A percentile compares a stretch with the other conserved stretches of the same genome.
Evolutionary conservation across 2,329 filamentous ascomycete species (phyloP).

Genomic region (Simplicillium aogashimaense): DNA sequence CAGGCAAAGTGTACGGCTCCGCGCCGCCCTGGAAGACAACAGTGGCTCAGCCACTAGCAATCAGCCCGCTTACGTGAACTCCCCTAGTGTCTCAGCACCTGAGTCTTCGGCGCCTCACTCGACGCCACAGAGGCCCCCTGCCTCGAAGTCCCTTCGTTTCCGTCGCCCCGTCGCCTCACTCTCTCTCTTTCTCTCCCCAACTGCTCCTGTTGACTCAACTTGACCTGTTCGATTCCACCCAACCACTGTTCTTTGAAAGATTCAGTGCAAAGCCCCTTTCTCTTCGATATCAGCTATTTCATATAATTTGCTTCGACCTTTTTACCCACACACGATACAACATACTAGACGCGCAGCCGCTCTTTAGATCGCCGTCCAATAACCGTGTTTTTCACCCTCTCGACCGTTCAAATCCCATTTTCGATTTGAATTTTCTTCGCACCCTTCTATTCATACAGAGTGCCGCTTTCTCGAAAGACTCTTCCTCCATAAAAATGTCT

Average conservation of each 20-base stretch:
- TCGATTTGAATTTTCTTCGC: conserved; percentile 5
- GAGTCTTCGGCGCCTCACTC: background rate
- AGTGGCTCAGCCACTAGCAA: too few species aligned
- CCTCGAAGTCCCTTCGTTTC: too few species aligned
- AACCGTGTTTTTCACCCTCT: background rate
- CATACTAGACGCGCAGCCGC: background rate
- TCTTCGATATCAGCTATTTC: background rate
- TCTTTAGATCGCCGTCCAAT: background rate
- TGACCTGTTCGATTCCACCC: background rate
- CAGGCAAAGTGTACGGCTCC: too few species aligned
- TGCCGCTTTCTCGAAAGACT: conserved; percentile 7
- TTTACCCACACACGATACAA: background rate
- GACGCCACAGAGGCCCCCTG: too few species aligned
- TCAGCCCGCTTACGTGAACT: too few species aligned
- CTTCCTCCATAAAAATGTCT: conserved; percentile 55
- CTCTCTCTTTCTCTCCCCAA: background rate
- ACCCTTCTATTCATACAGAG: conserved; percentile 33
- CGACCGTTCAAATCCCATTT: background rate
- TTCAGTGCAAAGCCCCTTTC: background rate
- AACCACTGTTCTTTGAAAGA: too few species aligned
- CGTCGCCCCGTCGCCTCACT: background rate
- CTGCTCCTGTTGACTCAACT: background rate
- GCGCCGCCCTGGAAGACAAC: too few species aligned
- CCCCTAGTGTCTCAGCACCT: background rate
- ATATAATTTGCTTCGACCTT: background rate